These are phyloP conservation scores for Colletotrichum brevisporum DNA, from an alignment of 2,329 filamentous ascomycete genomes.

Conservation along the genomic window DNA sequence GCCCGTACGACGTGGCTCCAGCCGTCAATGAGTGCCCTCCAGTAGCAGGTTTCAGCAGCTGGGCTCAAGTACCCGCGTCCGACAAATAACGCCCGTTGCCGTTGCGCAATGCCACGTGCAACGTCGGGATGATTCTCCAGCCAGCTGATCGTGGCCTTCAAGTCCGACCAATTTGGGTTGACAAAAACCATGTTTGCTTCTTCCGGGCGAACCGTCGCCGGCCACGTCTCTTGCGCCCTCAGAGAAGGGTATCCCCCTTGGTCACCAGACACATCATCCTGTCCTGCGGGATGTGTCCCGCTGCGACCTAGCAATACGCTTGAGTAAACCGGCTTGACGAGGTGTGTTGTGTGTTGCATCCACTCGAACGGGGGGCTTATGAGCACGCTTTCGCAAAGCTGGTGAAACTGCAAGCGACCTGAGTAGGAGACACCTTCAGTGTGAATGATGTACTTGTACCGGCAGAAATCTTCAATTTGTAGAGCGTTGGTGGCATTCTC, in stretches of 20 bases:
- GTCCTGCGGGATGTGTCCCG: neutral
- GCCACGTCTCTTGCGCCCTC: constrained; percentile 53
- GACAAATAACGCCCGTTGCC: constrained; percentile 61
- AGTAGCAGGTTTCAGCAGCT: constrained; percentile 68
- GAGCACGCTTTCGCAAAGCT: constrained; percentile 63
- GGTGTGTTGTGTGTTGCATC: constrained; percentile 65
- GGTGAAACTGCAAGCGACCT: constrained; percentile 65
- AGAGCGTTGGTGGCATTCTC: constrained; percentile 59
- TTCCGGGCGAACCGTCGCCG: constrained; percentile 47
- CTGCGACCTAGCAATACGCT: constrained; percentile 43
- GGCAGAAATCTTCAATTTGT: constrained; percentile 65
- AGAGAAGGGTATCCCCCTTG: neutral
- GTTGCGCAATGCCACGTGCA: constrained; percentile 61
- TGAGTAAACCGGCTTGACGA: constrained; percentile 61
- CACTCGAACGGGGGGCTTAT: constrained; percentile 63
- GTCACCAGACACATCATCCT: neutral
- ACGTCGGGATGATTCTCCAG: constrained; percentile 58
- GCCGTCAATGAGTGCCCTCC: constrained; percentile 62
- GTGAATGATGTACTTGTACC: constrained; percentile 65
- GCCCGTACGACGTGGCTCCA: constrained; percentile 60
- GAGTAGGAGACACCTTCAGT: constrained; percentile 69
- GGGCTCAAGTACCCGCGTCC: constrained; percentile 61
- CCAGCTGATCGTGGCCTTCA: constrained; percentile 62
- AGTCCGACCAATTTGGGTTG: constrained; percentile 64
- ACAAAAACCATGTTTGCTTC: constrained; percentile 67